phyloP scores from a whole-genome alignment of 2,329 filamentous ascomycete species.

The Acephala macrosclerotiorum region DNA sequence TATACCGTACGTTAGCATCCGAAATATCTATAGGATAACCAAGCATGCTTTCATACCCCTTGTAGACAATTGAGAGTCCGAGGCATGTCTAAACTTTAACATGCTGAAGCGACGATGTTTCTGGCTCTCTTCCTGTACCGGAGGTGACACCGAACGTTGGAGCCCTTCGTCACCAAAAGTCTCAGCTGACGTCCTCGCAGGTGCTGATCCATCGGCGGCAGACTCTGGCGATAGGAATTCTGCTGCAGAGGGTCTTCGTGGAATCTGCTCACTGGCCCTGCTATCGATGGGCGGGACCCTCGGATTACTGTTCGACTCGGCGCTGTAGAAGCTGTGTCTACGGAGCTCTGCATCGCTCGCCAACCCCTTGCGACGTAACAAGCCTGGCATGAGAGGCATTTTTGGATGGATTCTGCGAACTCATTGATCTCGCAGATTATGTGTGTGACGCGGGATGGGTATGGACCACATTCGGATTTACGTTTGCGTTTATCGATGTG shows the following conservation, averaged over 20 bases:
- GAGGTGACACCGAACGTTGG: conserved; percentile 47
- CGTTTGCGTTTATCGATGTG: conserved; percentile 10
- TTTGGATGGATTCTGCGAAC: conserved; percentile 16
- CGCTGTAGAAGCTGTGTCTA: conserved; percentile 42
- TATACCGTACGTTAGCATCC: conserved; percentile 22
- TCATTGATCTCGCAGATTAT: conserved; percentile 42
- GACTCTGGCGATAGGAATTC: conserved; percentile 38
- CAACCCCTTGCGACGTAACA: conserved; percentile 41
- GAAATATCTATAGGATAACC: neutral
- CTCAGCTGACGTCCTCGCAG: conserved; percentile 33
- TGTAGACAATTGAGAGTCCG: conserved; percentile 85
- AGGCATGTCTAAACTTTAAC: conserved; percentile 89
- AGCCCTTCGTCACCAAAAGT: conserved; percentile 17
- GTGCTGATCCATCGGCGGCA: conserved; percentile 22
- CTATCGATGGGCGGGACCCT: conserved; percentile 32
- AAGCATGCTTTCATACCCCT: conserved; percentile 45
- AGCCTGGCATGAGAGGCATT: conserved; percentile 41
- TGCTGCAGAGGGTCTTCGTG: conserved; percentile 39
- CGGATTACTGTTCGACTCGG: conserved; percentile 33
- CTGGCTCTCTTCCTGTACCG: conserved; percentile 60
- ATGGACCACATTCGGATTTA: conserved; percentile 12
- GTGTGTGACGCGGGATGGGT: neutral
- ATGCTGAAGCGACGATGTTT: conserved; percentile 72
- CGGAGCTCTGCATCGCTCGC: conserved; percentile 41
- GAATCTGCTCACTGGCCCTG: conserved; percentile 45